Evolutionary conservation across 352 stramenopile genomes (phyloP).

Genomic region (Pelagophyceae sp.): DNA sequence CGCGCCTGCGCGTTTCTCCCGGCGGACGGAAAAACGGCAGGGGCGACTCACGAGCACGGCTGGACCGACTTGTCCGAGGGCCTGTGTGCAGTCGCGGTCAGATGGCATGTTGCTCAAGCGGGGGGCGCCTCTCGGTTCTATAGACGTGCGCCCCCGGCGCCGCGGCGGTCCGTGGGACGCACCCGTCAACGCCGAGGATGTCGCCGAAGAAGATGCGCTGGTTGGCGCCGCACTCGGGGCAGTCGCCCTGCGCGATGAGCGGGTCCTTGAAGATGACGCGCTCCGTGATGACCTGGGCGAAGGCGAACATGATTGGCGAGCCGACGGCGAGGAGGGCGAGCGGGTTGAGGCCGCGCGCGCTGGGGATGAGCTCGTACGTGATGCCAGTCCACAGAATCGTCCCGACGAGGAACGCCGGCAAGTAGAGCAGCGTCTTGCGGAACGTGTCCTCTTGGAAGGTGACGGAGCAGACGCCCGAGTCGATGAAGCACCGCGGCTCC

Average conservation of each 20-base stretch:
- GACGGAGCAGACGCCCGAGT: slow-evolving; percentile 68
- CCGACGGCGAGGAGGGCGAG: slow-evolving; percentile 50
- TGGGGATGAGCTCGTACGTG: slow-evolving; percentile 50
- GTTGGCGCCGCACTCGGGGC: slow-evolving; percentile 53
- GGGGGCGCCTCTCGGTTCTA: too few relatives aligned
- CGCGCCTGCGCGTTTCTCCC: too few relatives aligned
- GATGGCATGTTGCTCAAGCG: not conserved
- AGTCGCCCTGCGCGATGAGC: slow-evolving; percentile 51
- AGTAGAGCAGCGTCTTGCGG: slow-evolving; percentile 51
- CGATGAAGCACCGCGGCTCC: slow-evolving; percentile 41
- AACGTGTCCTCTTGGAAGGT: slow-evolving; percentile 55
- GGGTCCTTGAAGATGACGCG: slow-evolving; percentile 24
- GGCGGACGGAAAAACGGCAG: too few relatives aligned
- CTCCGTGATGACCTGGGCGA: not conserved
- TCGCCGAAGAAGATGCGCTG: slow-evolving; percentile 66
- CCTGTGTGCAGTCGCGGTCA: too few relatives aligned
- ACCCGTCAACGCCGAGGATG: slow-evolving; percentile 62
- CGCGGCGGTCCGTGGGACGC: too few relatives aligned
- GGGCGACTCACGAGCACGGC: too few relatives aligned
- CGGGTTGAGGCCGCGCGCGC: slow-evolving; percentile 52
- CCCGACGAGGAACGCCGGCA: slow-evolving; percentile 43
- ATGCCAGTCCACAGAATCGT: slow-evolving; percentile 47
- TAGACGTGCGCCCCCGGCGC: too few relatives aligned
- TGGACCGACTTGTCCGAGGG: too few relatives aligned
- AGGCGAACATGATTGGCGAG: slow-evolving; percentile 39